Evolutionary conservation across 257 asterid species (phyloP).

Genomic region (Penstemon eatonii): DNA sequence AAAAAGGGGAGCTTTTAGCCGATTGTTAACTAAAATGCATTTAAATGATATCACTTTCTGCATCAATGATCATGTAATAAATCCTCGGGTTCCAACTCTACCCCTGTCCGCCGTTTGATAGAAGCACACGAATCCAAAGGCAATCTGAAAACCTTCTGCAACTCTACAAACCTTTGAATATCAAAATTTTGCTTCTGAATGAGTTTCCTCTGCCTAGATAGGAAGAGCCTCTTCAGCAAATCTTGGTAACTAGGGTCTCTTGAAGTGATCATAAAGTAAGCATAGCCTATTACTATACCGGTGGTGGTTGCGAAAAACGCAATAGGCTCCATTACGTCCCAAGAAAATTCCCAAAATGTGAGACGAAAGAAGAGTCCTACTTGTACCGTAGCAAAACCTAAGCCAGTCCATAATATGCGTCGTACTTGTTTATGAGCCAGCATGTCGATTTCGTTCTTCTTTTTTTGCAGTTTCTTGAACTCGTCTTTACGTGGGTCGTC

Average conservation of each 20-base stretch:
- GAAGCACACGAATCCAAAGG: slow-evolving; percentile 28
- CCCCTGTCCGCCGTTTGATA: slow-evolving; percentile 36
- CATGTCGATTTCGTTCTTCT: slow-evolving; percentile 52
- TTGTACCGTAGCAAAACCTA: slow-evolving; percentile 45
- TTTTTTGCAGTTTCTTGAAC: slow-evolving; percentile 39
- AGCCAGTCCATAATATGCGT: slow-evolving; percentile 53
- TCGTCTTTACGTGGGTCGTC: slow-evolving; percentile 43
- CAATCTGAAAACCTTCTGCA: slow-evolving; percentile 39
- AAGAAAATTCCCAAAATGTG: slow-evolving; percentile 69
- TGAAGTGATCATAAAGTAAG: slow-evolving; percentile 55
- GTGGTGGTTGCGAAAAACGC: slow-evolving; percentile 52
- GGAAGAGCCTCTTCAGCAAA: slow-evolving; percentile 53
- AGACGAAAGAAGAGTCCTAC: slow-evolving; percentile 59
- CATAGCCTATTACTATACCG: slow-evolving; percentile 50
- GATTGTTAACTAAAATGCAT: not conserved
- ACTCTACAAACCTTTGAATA: slow-evolving; percentile 42
- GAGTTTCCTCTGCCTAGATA: slow-evolving; percentile 57
- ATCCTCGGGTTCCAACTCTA: slow-evolving; percentile 41
- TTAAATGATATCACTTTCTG: not conserved
- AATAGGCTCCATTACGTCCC: slow-evolving; percentile 87
- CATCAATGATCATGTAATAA: slow-evolving; percentile 33
- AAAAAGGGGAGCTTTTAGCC: slow-evolving; percentile 19
- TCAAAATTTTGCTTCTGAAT: slow-evolving; percentile 48
- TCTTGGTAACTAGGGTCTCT: slow-evolving; percentile 68
- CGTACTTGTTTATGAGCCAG: slow-evolving; percentile 61